Evolutionary conservation across 2,329 filamentous ascomycete species (phyloP).

Genomic region (Xylariaceae sp.): DNA sequence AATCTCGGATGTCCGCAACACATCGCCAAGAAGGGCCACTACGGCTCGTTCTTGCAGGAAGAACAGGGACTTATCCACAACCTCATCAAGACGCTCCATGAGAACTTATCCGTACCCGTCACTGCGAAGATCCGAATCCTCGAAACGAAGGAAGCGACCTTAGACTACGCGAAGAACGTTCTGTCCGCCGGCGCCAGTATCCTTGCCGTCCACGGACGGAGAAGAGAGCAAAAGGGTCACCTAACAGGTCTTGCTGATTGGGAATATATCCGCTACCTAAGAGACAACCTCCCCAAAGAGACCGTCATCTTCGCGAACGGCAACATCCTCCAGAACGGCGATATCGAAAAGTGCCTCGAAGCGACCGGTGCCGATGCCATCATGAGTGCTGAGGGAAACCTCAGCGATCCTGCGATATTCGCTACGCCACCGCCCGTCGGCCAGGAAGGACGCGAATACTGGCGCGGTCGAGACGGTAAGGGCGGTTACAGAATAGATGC

Average conservation of each 20-base stretch:
- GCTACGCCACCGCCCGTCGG: conserved; percentile 58
- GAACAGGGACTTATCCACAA: conserved; percentile 76
- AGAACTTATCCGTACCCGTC: conserved; percentile 72
- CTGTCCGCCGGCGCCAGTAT: conserved; percentile 85
- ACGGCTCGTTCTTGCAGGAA: conserved; percentile 92
- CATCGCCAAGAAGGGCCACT: conserved; percentile 84
- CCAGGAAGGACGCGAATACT: conserved; percentile 73
- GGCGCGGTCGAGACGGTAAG: conserved; percentile 70
- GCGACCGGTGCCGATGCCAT: conserved; percentile 86
- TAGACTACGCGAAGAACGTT: conserved; percentile 85
- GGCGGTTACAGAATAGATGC: conserved; percentile 88
- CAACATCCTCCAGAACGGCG: conserved; percentile 76
- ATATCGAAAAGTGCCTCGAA: conserved; percentile 71
- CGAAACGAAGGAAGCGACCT: conserved; percentile 77
- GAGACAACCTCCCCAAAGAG: conserved; percentile 76
- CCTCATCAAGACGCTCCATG: conserved; percentile 80
- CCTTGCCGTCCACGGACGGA: conserved; percentile 83
- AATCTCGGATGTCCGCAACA: conserved; percentile 96
- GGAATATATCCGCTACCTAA: conserved; percentile 73
- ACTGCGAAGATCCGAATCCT: conserved; percentile 93
- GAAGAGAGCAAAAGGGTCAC: conserved; percentile 91
- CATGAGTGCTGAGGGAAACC: conserved; percentile 94
- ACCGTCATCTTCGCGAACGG: conserved; percentile 97
- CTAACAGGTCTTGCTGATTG: conserved; percentile 92
- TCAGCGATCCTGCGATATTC: conserved; percentile 89